Evolutionary conservation across 768 basidiomycete genomes (phyloP), one percentile per base, ranked within the genome.

Genomic region (Russula dissimulans): DNA sequence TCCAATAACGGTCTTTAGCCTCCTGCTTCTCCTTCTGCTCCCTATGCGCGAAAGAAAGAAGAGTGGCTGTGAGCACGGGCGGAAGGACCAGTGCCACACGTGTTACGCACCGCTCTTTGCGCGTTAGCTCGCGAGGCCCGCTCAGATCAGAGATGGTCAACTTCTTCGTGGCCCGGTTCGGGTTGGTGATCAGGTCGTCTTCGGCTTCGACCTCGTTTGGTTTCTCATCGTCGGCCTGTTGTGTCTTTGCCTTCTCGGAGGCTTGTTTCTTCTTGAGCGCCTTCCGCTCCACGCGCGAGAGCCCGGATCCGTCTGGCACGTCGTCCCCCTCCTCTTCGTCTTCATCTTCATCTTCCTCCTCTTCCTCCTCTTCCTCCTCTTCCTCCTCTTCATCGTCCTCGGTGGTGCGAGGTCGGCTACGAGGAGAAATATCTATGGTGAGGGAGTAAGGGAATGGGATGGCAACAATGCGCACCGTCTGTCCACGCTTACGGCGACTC

Each of bases 11-110:
- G 31, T 92, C 91, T 69, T 90, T 83, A 1, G 92, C 90, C 1
- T 93, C 92, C 67, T 88, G 80, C 76, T 93, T 94, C 73, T 95
- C 92, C 70, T 94, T 93, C 69, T 85, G 86, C 69, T 97, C 95
- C 65, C 94, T 94, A 62, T 3, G 18, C 5, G 18, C n/a, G 9
- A 48, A 12, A 12, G 43, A 44, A 43, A 22, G 41, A 5, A 6
- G 34, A 3, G 54, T 36, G 15, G 58, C 32, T 18, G 34, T 59
- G 42, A 12, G 54, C 47, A 29, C 4, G 32, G 41, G 49, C 2
- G 32, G 22, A 26, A 26, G 22, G 22, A 26, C 22, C 22, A 26
- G 22, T 26, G 22, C 22, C 22, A 26, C 22, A 26, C 22, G 22
- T 26, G 22, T 26, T 17, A 53, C 74, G 32, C 61, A 84, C 89